Evolutionary conservation across 306 rosid species (phyloP), one percentile per base, ranked within the genome.

Genomic region (Glycyrrhiza uralensis): DNA sequence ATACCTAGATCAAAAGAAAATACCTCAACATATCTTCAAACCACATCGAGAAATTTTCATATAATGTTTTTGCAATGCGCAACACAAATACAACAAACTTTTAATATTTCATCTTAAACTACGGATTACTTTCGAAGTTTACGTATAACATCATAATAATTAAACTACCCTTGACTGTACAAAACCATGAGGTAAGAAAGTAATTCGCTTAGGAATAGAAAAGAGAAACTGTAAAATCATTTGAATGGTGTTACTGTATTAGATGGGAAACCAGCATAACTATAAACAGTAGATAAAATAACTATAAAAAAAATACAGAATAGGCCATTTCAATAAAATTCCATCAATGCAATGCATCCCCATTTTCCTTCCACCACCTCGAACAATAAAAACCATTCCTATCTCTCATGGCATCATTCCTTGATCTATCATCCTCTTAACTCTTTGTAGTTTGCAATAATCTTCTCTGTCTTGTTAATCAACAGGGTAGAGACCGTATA

Each of bases 1-100:
- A 83, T 89, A 89, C 80, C 98, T 92, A 75, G 70, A 77, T 57
- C 26, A 28, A 50, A 51, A 71, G 36, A 38, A 79, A 32, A 67
- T 18, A 44, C 20, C 23, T 69, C 22, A 78, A 73, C 62, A 52
- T 2, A 44, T 10, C 50, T 68, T 38, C 60, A 35, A 20, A 22
- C 64, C 44, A 45, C 51, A 38, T 61, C 9, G 38, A 49, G 42
- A n/a, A n/a, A n/a, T 20, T 52, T 19, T 69, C 55, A 50, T 60
- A 49, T 70, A 17, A 66, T 59, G 74, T 52, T 71, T 60, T 69
- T 24, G 28, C 30, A 30, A 35, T 29, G 67, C 22, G 71, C 65
- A 67, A 58, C 55, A 67, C 4, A 15, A 44, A 35, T 50, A 60
- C 52, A 68, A 33, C 13, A 76, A 56, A 38, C 62, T 42, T 58